Evolutionary conservation across 2,329 filamentous ascomycete species (phyloP).

Genomic region (Cladobotryum protrusum): DNA sequence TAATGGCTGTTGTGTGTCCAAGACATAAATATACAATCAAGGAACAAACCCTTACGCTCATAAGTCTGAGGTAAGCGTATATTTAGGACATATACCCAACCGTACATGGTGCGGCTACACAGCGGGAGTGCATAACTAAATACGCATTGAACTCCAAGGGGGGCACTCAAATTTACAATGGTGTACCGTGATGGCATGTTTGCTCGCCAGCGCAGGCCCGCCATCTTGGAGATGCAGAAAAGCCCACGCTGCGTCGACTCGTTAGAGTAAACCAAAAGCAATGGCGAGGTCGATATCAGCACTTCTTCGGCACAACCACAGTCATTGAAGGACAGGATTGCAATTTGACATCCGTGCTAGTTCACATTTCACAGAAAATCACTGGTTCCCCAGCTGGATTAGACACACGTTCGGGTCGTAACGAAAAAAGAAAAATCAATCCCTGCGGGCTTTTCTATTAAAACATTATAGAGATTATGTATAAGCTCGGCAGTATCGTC

Average conservation of each 20-base stretch:
- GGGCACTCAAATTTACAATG: too few relatives aligned
- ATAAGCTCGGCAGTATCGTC: slow-evolving; percentile 8
- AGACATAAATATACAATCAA: too few relatives aligned
- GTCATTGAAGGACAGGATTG: slow-evolving; percentile 80
- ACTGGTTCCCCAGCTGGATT: too few relatives aligned
- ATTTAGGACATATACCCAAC: too few relatives aligned
- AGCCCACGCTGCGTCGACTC: slow-evolving; percentile 20
- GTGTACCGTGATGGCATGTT: slow-evolving; percentile 10
- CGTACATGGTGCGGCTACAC: too few relatives aligned
- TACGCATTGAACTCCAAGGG: too few relatives aligned
- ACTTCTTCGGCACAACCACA: slow-evolving; percentile 99
- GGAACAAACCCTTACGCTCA: too few relatives aligned
- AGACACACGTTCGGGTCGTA: too few relatives aligned
- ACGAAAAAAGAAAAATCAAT: background rate
- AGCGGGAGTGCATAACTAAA: too few relatives aligned
- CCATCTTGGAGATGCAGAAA: slow-evolving; percentile 11
- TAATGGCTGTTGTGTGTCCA: too few relatives aligned
- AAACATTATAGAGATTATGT: slow-evolving; percentile 6
- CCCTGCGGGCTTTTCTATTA: background rate
- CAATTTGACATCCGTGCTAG: slow-evolving; percentile 99
- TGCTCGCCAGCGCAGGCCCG: slow-evolving; percentile 23
- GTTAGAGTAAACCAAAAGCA: slow-evolving; percentile 24
- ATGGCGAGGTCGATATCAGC: slow-evolving; percentile 62
- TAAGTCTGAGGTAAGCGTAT: too few relatives aligned
- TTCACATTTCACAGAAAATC: slow-evolving; percentile 6